Base-by-base conservation (phyloP, 352 stramenopile species). In the Pilasporangium apinafurcum region DNA sequence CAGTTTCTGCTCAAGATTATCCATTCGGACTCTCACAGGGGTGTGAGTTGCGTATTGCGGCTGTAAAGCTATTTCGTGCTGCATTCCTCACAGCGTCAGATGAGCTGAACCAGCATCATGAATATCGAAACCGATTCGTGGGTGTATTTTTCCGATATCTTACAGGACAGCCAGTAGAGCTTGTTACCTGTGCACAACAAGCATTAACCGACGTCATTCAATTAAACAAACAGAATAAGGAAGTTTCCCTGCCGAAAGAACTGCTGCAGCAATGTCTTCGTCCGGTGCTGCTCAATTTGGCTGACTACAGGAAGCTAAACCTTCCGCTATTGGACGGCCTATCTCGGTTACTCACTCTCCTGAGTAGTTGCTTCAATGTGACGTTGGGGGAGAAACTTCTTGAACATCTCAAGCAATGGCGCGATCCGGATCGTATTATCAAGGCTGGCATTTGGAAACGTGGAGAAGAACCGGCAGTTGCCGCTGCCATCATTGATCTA, bases 331-430 rank as follows among this genome's bases (percentile, higher is more conserved):
- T 98, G 5, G 83, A 97, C 59, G 96, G 92, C 2, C 67, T 99
- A 6, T 88, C 86, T 13, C 75, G 91, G 22, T 63, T 99, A 26
- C 61, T 99, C 5, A 93, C 83, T 4, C 65, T 98, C 0, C 65
- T 99, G 1, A 97, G 88, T 45, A 97, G 82, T 32, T 98, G 95
- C 71, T 99, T 99, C 51, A 98, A 98, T 44, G 95, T 97, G 27
- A 98, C 93, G 10, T 67, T 99, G 1, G 96, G 95, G 5, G 95
- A 98, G 52, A 98, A 99, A 56, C 56, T 99, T 24, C 59, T 98
- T 1, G 95, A 98, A 48, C 95, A 98, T 53, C 56, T 98, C 12
- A 93, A 97, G 55, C 91, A 97, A 53, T 98, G 86, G 86, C 71
- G 80, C 16, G 84, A 96, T 44, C 86, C 88, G 0, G 85, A 94